phyloP scores from a whole-genome alignment of 192 early-diverging fungal genomes.

The Dimargaris cristalligena region DNA sequence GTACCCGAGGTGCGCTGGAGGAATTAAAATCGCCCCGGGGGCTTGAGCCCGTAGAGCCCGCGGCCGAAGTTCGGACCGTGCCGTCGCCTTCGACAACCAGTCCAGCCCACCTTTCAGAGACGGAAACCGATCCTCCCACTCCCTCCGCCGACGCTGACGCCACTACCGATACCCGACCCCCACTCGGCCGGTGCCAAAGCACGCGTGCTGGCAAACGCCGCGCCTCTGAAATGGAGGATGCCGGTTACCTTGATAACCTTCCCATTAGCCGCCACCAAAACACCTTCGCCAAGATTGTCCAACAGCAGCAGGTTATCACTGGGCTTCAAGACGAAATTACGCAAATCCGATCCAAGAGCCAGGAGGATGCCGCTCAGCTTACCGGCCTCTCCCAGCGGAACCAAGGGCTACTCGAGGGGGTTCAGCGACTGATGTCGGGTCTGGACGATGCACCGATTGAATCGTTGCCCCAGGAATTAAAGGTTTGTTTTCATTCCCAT shows the following conservation, averaged over 20 bases:
- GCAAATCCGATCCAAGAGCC: not conserved
- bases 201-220: conserved; percentile 4
- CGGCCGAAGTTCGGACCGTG: not conserved
- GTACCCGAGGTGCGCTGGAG: conserved; percentile 20
- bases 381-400: not conserved
- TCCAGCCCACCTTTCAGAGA: not conserved
- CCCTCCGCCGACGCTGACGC: not conserved
- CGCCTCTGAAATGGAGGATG: conserved; percentile 8
- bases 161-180: not conserved
- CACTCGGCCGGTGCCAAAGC: too few species aligned
- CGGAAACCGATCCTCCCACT: not conserved
- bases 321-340: not conserved
- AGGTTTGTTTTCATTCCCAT: too few species aligned
- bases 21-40: too few species aligned
- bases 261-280: conserved; percentile 7
- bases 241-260: not conserved
- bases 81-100: not conserved
- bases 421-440: too few species aligned
- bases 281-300: conserved; percentile 6
- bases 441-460: too few species aligned
- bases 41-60: too few species aligned
- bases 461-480: too few species aligned
- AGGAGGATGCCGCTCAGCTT: not conserved
- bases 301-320: conserved; percentile 4
- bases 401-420: not conserved